Evolutionary conservation across 306 rosid genomes (phyloP).

Genomic region (Abrus precatorius): DNA sequence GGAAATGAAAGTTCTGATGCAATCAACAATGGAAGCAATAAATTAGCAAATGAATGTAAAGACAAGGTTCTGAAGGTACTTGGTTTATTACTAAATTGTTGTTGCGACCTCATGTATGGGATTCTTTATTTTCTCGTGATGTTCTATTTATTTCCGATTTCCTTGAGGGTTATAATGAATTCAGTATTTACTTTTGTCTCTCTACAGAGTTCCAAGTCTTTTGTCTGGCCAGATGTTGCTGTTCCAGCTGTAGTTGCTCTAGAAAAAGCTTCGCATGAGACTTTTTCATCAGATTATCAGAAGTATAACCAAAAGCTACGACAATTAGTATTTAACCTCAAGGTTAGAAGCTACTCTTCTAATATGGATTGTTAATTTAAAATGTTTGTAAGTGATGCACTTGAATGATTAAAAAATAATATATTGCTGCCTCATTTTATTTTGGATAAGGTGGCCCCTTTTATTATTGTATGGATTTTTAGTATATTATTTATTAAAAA

Average conservation of each 20-base stretch:
- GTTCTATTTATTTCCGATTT: conserved; percentile 25
- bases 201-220: conserved; percentile 67
- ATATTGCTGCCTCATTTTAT: conserved; percentile 26
- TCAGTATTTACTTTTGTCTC: conserved; percentile 38
- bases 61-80: conserved; percentile 71
- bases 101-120: conserved; percentile 26
- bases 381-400: conserved; percentile 16
- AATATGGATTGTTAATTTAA: conserved; percentile 18
- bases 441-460: background rate
- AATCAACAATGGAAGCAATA: conserved; percentile 51
- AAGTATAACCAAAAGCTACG: conserved; percentile 94
- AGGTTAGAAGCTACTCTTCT: conserved; percentile 65
- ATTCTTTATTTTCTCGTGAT: conserved; percentile 28
- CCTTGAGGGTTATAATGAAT: conserved; percentile 36
- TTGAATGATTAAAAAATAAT: conserved; percentile 20
- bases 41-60: conserved; percentile 53
- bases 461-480: background rate
- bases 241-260: conserved; percentile 81
- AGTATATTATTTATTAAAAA: background rate
- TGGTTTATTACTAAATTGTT: conserved; percentile 20
- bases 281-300: conserved; percentile 70
- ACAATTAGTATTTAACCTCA: conserved; percentile 74
- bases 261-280: conserved; percentile 82
- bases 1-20: conserved; percentile 60
- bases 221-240: conserved; percentile 89